Evolutionary conservation across 2,329 filamentous ascomycete genomes (phyloP).

Genomic region (Phaeomoniella chlamydospora): DNA sequence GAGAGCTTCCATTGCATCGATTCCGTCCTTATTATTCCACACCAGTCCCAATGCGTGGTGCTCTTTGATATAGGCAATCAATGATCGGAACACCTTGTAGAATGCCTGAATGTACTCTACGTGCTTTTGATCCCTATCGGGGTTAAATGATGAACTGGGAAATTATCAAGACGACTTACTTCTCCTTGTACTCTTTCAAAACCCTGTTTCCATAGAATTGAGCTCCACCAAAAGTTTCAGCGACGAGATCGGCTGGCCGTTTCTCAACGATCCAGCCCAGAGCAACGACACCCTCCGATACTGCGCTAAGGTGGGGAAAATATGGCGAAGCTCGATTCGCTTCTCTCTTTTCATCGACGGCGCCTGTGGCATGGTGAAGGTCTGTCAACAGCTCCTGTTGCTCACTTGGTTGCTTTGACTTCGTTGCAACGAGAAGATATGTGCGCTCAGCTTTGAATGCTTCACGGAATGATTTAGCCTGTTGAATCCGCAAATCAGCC

Average conservation of each 20-base stretch:
- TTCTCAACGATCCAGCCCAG: constrained; percentile 81
- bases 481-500: constrained; percentile 6
- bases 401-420: constrained; percentile 80
- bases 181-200: constrained; percentile 77
- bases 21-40: constrained; percentile 70
- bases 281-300: constrained; percentile 79
- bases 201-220: constrained; percentile 94
- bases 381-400: constrained; percentile 69
- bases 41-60: constrained; percentile 65
- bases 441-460: constrained; percentile 76
- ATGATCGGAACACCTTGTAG: constrained; percentile 75
- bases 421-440: constrained; percentile 76
- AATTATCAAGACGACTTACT: no score
- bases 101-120: constrained; percentile 87
- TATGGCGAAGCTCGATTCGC: constrained; percentile 59
- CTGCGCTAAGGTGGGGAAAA: constrained; percentile 71
- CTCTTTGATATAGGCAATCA: constrained; percentile 71
- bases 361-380: constrained; percentile 67
- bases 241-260: constrained; percentile 74
- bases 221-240: constrained; percentile 66
- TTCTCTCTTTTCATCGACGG: constrained; percentile 69
- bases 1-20: constrained; percentile 58
- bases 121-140: constrained; percentile 56
- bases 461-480: constrained; percentile 42
- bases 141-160: constrained; percentile 10